Percentiles rank a stretch among this genome's conserved stretches.
These are phyloP conservation scores for Prosopis cineraria DNA, from an alignment of 306 rosid genomes.

Conservation along the genomic window DNA sequence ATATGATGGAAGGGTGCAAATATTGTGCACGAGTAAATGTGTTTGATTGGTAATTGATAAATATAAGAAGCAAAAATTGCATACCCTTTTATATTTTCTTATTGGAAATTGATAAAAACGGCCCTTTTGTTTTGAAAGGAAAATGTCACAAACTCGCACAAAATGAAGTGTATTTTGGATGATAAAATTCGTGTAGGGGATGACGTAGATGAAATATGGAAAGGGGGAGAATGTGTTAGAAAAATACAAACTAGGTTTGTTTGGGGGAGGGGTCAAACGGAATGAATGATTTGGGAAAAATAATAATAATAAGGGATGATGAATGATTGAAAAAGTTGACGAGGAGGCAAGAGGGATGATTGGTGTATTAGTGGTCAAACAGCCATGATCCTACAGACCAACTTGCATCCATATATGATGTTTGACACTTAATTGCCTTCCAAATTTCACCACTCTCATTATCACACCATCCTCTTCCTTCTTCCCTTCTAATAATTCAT, in stretches of 20 bases:
- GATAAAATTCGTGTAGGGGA: no score
- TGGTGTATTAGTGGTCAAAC: conserved; percentile 26
- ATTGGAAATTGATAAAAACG: no score
- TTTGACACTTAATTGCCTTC: conserved; percentile 28
- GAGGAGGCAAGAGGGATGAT: neutral
- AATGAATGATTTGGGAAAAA: neutral
- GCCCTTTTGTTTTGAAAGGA: no score
- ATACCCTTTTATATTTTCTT: no score
- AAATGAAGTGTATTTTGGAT: no score
- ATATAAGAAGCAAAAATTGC: no score
- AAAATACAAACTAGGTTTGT: neutral
- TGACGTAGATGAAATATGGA: no score
- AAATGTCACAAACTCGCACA: no score
- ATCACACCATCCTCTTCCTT: conserved; percentile 24
- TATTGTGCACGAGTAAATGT: no score
- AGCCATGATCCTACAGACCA: neutral
- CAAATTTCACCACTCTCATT: conserved; percentile 25
- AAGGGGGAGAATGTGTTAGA: neutral
- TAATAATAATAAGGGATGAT: neutral
- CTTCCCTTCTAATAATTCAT: conserved; percentile 19
- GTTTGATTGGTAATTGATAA: no score
- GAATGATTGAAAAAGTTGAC: neutral
- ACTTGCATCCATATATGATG: conserved; percentile 34
- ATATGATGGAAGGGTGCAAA: no score
- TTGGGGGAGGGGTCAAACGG: neutral